Percentiles rank a stretch among this genome's conserved stretches.
These are phyloP conservation scores for Coemansia aciculifera DNA, from an alignment of 192 early-diverging fungal species.

Conservation along the genomic window DNA sequence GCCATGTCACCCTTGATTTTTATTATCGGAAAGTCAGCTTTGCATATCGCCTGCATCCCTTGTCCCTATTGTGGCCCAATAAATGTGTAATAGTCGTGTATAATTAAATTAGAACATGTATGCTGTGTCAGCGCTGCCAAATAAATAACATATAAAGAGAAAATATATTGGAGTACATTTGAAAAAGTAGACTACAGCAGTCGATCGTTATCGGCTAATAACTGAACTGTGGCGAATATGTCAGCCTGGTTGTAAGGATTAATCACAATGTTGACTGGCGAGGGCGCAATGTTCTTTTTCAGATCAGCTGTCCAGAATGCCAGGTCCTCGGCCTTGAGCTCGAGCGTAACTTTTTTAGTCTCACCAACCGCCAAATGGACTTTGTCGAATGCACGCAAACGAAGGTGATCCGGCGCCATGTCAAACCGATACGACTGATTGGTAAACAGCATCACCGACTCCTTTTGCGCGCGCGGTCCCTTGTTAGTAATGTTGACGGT, in stretches of 20 bases:
- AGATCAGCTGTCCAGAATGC: slow-evolving; percentile 30
- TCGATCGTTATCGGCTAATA: not conserved
- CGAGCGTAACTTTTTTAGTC: slow-evolving; percentile 42
- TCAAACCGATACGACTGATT: slow-evolving; percentile 52
- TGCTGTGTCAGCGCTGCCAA: not conserved
- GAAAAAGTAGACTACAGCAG: not conserved
- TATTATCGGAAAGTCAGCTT: no score
- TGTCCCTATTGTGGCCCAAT: no score
- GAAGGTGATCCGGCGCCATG: slow-evolving; percentile 54
- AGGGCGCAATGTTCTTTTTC: slow-evolving; percentile 19
- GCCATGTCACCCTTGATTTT: not conserved
- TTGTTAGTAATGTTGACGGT: slow-evolving; percentile 51
- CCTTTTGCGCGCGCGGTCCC: slow-evolving; percentile 47
- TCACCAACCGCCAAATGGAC: slow-evolving; percentile 44
- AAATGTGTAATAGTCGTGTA: no score
- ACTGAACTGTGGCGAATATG: slow-evolving; percentile 14
- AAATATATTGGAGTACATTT: not conserved
- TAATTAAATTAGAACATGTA: no score
- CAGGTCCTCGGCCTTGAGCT: slow-evolving; percentile 31
- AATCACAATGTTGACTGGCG: slow-evolving; percentile 18
- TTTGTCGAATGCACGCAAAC: slow-evolving; percentile 58
- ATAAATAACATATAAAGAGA: not conserved
- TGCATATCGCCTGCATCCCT: no score
- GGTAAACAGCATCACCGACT: slow-evolving; percentile 58
- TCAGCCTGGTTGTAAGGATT: slow-evolving; percentile 22